Conservation (phyloP, 257 asterid genomes). For the Marsdenia floribunda region DNA sequence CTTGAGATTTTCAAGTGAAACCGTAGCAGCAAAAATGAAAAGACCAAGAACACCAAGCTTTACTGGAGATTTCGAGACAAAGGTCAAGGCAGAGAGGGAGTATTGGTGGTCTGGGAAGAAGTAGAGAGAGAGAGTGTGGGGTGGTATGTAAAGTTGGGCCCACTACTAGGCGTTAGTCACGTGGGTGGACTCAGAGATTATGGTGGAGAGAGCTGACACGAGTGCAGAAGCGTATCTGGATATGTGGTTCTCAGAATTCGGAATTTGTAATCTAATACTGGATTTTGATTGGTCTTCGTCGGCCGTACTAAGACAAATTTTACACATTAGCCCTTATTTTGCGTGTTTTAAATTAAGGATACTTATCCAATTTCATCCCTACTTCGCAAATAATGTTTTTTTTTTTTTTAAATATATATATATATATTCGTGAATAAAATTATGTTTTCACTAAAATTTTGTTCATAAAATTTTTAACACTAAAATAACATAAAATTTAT, state of each 20-base stretch:
- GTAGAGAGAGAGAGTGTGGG: not conserved
- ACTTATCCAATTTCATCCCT: too few species aligned
- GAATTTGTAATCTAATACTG: slow-evolving; percentile 13
- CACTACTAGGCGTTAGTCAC: not conserved
- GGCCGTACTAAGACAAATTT: not conserved
- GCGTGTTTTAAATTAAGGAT: too few species aligned
- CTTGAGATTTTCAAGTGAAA: not conserved
- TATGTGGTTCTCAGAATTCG: slow-evolving; percentile 16
- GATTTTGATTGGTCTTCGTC: slow-evolving; percentile 10
- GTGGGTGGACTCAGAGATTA: not conserved
- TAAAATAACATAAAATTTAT: too few species aligned
- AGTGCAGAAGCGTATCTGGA: slow-evolving; percentile 17
- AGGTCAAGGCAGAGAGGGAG: not conserved
- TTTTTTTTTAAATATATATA: too few species aligned
- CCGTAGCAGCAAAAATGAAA: not conserved
- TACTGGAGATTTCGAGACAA: not conserved
- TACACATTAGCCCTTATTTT: too few species aligned
- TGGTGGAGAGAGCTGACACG: slow-evolving; percentile 16
- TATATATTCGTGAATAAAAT: too few species aligned
- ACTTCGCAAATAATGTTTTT: too few species aligned
- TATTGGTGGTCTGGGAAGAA: not conserved
- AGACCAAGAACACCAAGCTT: not conserved
- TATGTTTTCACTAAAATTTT: too few species aligned
- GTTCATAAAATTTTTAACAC: too few species aligned
- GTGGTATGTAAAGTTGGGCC: slow-evolving; percentile 3